These are phyloP conservation scores for Terana coerulea DNA, from an alignment of 768 basidiomycete genomes.

Conservation along the genomic window DNA sequence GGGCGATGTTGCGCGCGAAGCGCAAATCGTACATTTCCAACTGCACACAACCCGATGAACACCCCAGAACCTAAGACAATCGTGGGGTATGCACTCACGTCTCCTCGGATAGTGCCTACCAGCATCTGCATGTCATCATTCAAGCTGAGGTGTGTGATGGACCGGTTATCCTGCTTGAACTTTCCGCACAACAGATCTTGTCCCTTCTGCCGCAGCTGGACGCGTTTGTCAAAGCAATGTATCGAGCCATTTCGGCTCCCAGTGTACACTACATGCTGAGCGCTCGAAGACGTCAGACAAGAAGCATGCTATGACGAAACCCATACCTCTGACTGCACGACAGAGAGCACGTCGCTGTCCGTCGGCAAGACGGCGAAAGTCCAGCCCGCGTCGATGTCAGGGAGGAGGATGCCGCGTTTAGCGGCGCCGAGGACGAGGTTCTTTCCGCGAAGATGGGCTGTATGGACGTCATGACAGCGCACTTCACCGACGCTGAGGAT, in stretches of 20 bases:
- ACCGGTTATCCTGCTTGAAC: constrained; percentile 34
- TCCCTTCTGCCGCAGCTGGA: constrained; percentile 18
- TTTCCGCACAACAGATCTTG: constrained; percentile 38
- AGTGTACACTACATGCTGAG: constrained; percentile 48
- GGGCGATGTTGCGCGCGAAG: constrained; percentile 39
- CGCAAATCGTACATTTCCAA: constrained; percentile 62
- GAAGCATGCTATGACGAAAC: background rate
- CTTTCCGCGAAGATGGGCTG: constrained; percentile 45
- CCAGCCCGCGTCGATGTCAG: constrained; percentile 40
- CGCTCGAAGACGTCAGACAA: too few relatives aligned
- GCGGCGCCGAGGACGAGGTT: constrained; percentile 54
- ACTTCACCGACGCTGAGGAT: constrained; percentile 25
- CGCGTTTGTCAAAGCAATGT: constrained; percentile 48
- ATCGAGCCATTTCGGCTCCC: constrained; percentile 53
- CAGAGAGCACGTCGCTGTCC: constrained; percentile 59
- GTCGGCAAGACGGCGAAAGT: constrained; percentile 42
- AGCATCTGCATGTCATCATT: constrained; percentile 52
- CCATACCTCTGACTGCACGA: constrained; percentile 37
- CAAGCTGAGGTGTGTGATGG: constrained; percentile 51
- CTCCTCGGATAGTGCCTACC: constrained; percentile 55
- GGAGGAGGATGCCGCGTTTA: constrained; percentile 46
- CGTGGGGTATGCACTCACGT: constrained; percentile 40
- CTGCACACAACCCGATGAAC: constrained; percentile 29
- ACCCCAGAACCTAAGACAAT: background rate
- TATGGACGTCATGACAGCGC: constrained; percentile 52